Evolutionary conservation across 768 basidiomycete species (phyloP).

Genomic region (Xerocomellus chrysenteron): DNA sequence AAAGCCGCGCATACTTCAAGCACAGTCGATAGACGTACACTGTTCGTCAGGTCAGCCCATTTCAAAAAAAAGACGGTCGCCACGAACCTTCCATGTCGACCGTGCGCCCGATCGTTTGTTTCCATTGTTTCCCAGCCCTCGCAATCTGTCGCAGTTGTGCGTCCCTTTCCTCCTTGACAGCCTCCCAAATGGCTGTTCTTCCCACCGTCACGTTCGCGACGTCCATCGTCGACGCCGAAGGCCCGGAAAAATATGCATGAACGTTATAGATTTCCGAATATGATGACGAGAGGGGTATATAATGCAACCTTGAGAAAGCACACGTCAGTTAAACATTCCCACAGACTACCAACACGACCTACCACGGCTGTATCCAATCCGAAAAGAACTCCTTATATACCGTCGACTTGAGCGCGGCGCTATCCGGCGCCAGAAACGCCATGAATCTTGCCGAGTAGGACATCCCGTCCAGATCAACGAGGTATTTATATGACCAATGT

Average conservation of each 20-base stretch:
- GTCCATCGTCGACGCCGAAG: conserved; percentile 57
- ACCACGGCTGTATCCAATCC: conserved; percentile 93
- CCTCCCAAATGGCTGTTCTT: conserved; percentile 30
- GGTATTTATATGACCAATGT: conserved; percentile 92
- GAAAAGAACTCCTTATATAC: conserved; percentile 90
- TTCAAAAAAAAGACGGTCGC: neutral
- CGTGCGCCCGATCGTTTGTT: conserved; percentile 73
- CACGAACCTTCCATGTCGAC: conserved; percentile 90
- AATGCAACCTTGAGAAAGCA: conserved; percentile 74
- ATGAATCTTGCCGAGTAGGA: conserved; percentile 91
- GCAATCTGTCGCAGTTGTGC: conserved; percentile 77
- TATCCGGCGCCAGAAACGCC: conserved; percentile 82
- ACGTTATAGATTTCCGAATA: conserved; percentile 95
- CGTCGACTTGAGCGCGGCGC: conserved; percentile 86
- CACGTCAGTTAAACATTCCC: neutral
- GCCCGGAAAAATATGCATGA: conserved; percentile 89
- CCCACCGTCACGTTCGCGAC: conserved; percentile 50
- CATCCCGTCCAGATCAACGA: conserved; percentile 93
- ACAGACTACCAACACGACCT: conserved; percentile 18
- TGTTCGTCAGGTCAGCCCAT: conserved; percentile 26
- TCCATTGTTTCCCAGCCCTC: conserved; percentile 91
- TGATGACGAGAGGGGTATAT: conserved; percentile 82
- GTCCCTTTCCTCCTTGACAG: conserved; percentile 58
- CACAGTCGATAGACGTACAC: conserved; percentile 87
- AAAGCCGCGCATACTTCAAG: conserved; percentile 84